These are phyloP conservation scores for Vanrija pseudolonga DNA, from an alignment of 1,284 basidiomycete species.

Conservation along the genomic window DNA sequence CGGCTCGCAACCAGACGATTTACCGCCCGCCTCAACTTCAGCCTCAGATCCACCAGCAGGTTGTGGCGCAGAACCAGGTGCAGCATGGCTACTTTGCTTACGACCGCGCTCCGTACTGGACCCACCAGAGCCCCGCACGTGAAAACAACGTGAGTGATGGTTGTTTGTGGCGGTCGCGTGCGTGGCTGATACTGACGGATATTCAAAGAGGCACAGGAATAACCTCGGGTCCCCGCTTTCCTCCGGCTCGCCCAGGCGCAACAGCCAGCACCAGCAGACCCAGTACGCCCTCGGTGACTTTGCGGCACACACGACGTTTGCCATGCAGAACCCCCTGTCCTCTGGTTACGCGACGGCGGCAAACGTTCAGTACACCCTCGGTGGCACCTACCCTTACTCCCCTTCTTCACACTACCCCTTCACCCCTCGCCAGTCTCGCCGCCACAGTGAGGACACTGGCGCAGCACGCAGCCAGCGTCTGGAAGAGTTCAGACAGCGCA, in stretches of 20 bases:
- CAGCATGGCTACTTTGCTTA: conserved; percentile 5
- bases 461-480: conserved; percentile 63
- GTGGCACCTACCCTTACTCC: conserved; percentile 8
- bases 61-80: conserved; percentile 5
- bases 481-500: conserved; percentile 80
- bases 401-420: conserved; percentile 1
- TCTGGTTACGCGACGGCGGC: background rate
- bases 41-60: conserved; percentile 13
- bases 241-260: background rate
- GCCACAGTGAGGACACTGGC: conserved; percentile 13
- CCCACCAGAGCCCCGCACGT: background rate
- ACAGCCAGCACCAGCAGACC: conserved; percentile 1
- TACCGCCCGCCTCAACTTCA: conserved; percentile 6
- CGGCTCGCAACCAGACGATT: background rate
- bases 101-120: conserved; percentile 3
- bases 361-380: conserved; percentile 48
- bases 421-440: background rate
- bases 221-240: too few species aligned
- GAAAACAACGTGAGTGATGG: conserved; percentile 2
- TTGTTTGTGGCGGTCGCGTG: too few species aligned
- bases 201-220: too few species aligned
- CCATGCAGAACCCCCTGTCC: background rate
- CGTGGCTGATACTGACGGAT: background rate
- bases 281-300: background rate
- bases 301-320: background rate